Percentiles rank a stretch among this genome's conserved stretches.
phyloP scores from a whole-genome alignment of 306 rosid genomes.

The Datisca glomerata region DNA sequence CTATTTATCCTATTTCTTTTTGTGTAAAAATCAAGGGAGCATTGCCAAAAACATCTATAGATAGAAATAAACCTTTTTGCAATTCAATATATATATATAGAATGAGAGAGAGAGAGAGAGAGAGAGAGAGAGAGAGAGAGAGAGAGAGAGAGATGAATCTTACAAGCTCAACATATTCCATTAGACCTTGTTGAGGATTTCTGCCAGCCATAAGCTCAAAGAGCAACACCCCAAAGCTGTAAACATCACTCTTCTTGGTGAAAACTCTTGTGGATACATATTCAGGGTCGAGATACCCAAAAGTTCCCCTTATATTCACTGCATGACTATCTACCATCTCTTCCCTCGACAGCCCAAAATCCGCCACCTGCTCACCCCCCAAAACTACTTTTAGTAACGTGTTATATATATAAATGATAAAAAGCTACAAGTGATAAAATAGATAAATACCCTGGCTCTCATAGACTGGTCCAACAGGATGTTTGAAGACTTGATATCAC shows the following conservation, averaged over 20 bases:
- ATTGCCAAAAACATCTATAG: no score
- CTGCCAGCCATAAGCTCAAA: constrained; percentile 91
- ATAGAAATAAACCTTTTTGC: no score
- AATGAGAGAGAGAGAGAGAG: not conserved
- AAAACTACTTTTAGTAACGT: not conserved
- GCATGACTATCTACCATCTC: constrained; percentile 85
- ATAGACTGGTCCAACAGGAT: constrained; percentile 82
- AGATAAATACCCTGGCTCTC: constrained; percentile 91
- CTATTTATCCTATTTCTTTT: no score
- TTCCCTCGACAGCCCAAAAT: constrained; percentile 95
- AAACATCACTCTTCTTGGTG: constrained; percentile 96
- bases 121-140: constrained; percentile 1
- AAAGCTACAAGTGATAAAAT: no score
- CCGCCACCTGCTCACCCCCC: constrained; percentile 68
- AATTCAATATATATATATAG: no score
- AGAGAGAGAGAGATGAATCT: constrained; percentile 26
- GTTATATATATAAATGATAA: no score
- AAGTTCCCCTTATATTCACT: constrained; percentile 71
- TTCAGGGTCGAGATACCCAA: constrained; percentile 93
- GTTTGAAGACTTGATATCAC: constrained; percentile 86
- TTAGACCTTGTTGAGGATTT: constrained; percentile 95
- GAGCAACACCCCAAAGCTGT: constrained; percentile 91
- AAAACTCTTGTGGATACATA: constrained; percentile 76
- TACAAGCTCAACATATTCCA: constrained; percentile 97
- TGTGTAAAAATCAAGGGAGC: no score